Percentiles rank a stretch among this genome's conserved stretches.
Evolutionary conservation across 1,284 basidiomycete genomes (phyloP).

Genomic region (Kalmanozyma brasiliensis): DNA sequence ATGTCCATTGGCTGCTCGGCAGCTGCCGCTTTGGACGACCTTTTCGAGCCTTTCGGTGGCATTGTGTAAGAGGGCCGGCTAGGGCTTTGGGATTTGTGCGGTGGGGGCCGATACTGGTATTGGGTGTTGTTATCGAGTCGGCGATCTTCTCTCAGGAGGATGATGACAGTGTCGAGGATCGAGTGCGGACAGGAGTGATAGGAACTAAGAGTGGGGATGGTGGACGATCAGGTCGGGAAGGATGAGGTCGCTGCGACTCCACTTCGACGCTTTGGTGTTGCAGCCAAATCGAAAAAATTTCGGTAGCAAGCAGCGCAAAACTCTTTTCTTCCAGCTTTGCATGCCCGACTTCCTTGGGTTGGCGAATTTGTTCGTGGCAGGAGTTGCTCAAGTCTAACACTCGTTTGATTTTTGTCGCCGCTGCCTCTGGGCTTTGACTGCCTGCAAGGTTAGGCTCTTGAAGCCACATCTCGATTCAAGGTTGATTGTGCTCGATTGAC

Average conservation of each 20-base stretch:
- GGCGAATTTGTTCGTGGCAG: background rate
- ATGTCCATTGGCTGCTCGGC: conserved; percentile 36
- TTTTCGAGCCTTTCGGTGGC: conserved; percentile 44
- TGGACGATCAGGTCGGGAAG: too few species aligned
- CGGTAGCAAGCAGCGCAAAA: background rate
- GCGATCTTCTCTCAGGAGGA: too few species aligned
- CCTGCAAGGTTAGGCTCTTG: too few species aligned
- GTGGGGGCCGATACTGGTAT: too few species aligned
- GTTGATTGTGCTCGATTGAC: too few species aligned
- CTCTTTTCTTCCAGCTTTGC: background rate
- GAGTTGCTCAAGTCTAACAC: too few species aligned
- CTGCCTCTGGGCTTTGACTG: too few species aligned
- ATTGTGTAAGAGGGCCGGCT: conserved; percentile 21
- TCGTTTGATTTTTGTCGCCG: too few species aligned
- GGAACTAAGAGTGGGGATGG: too few species aligned
- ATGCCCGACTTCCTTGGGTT: conserved; percentile 15
- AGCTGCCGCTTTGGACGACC: conserved; percentile 14
- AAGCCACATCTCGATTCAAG: too few species aligned
- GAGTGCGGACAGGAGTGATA: background rate
- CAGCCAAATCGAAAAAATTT: conserved; percentile 14
- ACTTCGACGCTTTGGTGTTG: conserved; percentile 1
- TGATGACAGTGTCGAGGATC: background rate
- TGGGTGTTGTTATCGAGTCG: too few species aligned
- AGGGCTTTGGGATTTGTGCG: too few species aligned
- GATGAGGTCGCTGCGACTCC: background rate